Evolutionary conservation across 1,139 yeast genomes (phyloP), one percentile per base, ranked within the genome.

Genomic region (Diutina catenulata): DNA sequence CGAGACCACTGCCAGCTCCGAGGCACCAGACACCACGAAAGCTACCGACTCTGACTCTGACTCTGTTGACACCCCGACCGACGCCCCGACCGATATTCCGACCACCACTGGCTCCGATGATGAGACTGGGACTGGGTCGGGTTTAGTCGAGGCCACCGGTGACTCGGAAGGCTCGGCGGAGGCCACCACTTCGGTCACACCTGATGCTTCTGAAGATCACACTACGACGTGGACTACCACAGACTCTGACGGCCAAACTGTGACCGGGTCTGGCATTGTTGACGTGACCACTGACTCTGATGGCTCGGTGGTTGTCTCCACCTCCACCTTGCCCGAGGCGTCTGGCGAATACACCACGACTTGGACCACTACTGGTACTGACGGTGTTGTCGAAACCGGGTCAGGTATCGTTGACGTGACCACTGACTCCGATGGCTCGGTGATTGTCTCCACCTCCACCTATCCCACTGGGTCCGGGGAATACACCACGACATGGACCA

Each of bases 331-430:
- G 14, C 5, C 27, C 13, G 27, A 5, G 10, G 27, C 27, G 15
- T 20, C 25, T 20, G 21, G 25, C 13, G 35, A 31, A 16, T 31
- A 20, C 18, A 4, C 35, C 19, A 31, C 35, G 5, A 31, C 26
- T 13, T 31, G 35, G 35, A 31, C 25, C 10, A 20, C 25, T 19
- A 31, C 35, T 20, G 24, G 15, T 13, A 3, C 35, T n/a, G 25
- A 31, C 19, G 35, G 35, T 13, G 6, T 9, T 20, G 24, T 21
- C 8, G 13, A 8, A 3, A 31, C 35, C 8, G 35, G 25, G 10
- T 21, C 35, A 13, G 35, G 35, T 21, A 19, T 31, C 8, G 35
- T 31, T 31, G 35, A 31, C 11, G 35, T 31, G 16, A 31, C 35
- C 14, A 31, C 35, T 7, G 35, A 31, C 25, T 20, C 35, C 4